phyloP scores from a whole-genome alignment of 306 rosid genomes.

The Corylus avellana region DNA sequence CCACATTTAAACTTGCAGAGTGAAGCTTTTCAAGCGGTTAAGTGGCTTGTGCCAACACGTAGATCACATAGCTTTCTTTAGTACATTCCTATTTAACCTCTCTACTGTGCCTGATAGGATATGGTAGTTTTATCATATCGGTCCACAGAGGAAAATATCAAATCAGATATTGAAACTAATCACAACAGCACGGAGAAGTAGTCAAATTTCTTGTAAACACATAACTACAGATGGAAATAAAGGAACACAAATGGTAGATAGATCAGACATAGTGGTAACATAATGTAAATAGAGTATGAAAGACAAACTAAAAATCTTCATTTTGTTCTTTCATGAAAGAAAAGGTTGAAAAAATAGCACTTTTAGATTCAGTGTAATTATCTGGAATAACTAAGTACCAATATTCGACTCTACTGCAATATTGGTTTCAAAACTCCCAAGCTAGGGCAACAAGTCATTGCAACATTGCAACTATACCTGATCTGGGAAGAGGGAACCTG shows the following conservation, averaged over 20 bases:
- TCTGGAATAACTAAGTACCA: conserved; percentile 10
- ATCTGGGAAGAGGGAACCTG: conserved; percentile 73
- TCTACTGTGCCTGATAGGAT: background rate
- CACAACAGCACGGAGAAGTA: background rate
- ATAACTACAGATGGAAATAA: background rate
- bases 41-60: background rate
- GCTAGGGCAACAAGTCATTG: background rate
- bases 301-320: background rate
- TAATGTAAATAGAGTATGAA: background rate
- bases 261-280: background rate
- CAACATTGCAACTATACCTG: conserved; percentile 58
- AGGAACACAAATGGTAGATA: background rate
- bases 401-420: conserved; percentile 6
- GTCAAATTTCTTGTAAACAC: background rate
- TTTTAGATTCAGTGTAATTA: conserved; percentile 15
- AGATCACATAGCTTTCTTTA: background rate
- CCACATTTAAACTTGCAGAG: background rate
- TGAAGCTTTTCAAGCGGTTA: background rate
- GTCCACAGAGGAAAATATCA: background rate
- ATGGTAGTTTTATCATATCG: background rate
- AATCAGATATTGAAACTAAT: background rate
- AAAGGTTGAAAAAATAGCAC: conserved; percentile 4
- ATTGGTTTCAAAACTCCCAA: conserved; percentile 1
- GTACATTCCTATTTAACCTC: background rate
- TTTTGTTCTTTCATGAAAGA: background rate